These are phyloP conservation scores for Coniochaeta sp. DNA, from an alignment of 2,329 filamentous ascomycete genomes.

Conservation along the genomic window DNA sequence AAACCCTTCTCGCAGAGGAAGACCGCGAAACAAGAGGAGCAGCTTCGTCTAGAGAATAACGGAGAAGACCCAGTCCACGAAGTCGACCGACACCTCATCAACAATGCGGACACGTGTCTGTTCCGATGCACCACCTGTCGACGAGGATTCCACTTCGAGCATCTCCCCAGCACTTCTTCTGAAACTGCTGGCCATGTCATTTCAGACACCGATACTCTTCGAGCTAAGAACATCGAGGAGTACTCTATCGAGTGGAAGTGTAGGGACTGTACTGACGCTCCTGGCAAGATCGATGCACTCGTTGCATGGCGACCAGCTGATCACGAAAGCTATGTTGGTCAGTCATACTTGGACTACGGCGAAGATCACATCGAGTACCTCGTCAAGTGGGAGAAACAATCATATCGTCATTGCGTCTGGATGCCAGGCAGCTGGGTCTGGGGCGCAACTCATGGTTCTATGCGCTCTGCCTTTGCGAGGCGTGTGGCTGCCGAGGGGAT, in stretches of 20 bases:
- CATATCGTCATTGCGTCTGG: slow-evolving; percentile 80
- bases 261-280: slow-evolving; percentile 60
- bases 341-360: slow-evolving; percentile 44
- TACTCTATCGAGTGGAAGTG: slow-evolving; percentile 75
- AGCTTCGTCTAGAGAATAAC: slow-evolving; percentile 68
- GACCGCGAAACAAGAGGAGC: slow-evolving; percentile 74
- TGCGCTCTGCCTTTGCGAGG: slow-evolving; percentile 71
- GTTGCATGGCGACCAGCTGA: slow-evolving; percentile 80
- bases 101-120: slow-evolving; percentile 68
- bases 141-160: slow-evolving; percentile 75
- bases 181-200: slow-evolving; percentile 20
- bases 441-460: slow-evolving; percentile 54
- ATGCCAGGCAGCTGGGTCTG: slow-evolving; percentile 85
- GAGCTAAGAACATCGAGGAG: slow-evolving; percentile 58
- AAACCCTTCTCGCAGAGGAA: slow-evolving; percentile 64
- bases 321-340: slow-evolving; percentile 45
- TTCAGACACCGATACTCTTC: slow-evolving; percentile 34
- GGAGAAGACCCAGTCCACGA: slow-evolving; percentile 68
- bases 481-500: slow-evolving; percentile 51
- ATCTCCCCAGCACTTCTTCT: slow-evolving; percentile 52
- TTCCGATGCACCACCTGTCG: slow-evolving; percentile 77
- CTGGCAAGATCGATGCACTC: slow-evolving; percentile 62
- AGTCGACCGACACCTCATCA: slow-evolving; percentile 57
- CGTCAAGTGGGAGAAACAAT: slow-evolving; percentile 75
- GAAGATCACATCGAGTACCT: slow-evolving; percentile 88